These are phyloP conservation scores for Mycotypha africana DNA, from an alignment of 371 early-diverging fungal genomes.

Conservation along the genomic window DNA sequence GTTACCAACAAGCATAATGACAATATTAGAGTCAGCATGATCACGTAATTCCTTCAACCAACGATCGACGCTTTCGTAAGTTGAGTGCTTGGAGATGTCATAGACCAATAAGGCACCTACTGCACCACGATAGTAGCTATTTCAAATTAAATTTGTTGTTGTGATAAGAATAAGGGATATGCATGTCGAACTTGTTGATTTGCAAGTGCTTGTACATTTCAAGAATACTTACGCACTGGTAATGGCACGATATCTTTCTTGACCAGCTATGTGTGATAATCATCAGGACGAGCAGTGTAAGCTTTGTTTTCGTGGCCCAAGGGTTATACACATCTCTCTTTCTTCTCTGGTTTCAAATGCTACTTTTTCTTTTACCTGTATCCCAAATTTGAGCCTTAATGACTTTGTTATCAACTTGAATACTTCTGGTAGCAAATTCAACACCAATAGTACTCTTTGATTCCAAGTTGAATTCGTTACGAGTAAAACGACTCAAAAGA, in stretches of 20 bases:
- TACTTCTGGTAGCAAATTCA: slow-evolving; percentile 96
- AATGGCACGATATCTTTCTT: slow-evolving; percentile 85
- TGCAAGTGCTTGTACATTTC: neutral
- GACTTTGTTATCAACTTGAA: slow-evolving; percentile 91
- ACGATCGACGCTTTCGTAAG: slow-evolving; percentile 90
- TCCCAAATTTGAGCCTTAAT: slow-evolving; percentile 99
- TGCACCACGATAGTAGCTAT: slow-evolving; percentile 97
- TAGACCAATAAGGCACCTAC: slow-evolving; percentile 97
- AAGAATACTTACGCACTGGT: slow-evolving; percentile 71
- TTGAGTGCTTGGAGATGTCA: slow-evolving; percentile 93
- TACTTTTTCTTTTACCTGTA: slow-evolving; percentile 40
- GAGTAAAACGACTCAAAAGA: slow-evolving; percentile 94
- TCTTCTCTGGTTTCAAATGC: neutral
- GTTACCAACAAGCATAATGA: slow-evolving; percentile 99
- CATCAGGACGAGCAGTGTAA: too few relatives aligned
- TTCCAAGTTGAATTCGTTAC: slow-evolving; percentile 95
- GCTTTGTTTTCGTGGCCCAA: too few relatives aligned
- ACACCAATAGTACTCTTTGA: slow-evolving; percentile 99
- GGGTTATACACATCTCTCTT: too few relatives aligned
- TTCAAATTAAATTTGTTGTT: too few relatives aligned
- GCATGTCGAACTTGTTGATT: neutral
- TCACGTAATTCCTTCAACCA: slow-evolving; percentile 99
- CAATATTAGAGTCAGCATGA: slow-evolving; percentile 97
- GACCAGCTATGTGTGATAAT: too few relatives aligned
- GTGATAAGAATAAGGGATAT: neutral